Evolutionary conservation across 1,284 basidiomycete species (phyloP), one percentile per base, ranked within the genome.

Genomic region (Marasmius sp.): DNA sequence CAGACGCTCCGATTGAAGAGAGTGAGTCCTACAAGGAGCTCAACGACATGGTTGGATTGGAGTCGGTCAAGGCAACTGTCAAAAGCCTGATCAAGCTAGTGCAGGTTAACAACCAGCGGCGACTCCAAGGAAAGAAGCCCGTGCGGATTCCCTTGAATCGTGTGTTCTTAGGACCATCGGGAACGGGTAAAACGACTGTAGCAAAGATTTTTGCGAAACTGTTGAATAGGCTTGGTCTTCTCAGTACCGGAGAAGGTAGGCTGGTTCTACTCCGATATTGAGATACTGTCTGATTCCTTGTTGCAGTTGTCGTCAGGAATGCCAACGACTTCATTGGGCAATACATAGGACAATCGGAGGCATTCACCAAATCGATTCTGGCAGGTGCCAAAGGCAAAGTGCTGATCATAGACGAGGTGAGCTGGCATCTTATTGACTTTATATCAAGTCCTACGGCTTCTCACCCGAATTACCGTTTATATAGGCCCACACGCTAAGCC

Each of bases 101-200:
- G 57, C 68, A 77, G 51, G 75, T 71, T 5, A 89, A 89, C 64
- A 89, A 88, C 64, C 63, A 78, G 11, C 81, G 87, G 10, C 88
- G 89, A 67, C 69, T 89, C 18, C 57, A 64, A 43, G 87, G 88
- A 68, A 75, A 79, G 65, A 75, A 81, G 57, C 85, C 84, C 0
- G 59, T 85, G 12, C 71, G 79, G 60, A 64, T 85, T 4, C 83
- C 85, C 10, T 77, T 89, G 59, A 89, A 89, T 63, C 80, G 84
- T 14, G 83, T 86, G 0, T 87, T 89, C 68, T 67, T 86, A 11
- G 87, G 87, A 1, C 81, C 81, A 0, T 87, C 87, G 1, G 87
- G 87, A 1, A 89, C 87, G 1, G 87, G 87, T 0, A 89, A 89
- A 68, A 89, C 87, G 4, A 84, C 87, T 0, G 87, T 89, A 0